Percentiles rank a stretch among this genome's conserved stretches.
These are phyloP conservation scores for Zalerion maritima DNA, from an alignment of 495 filamentous ascomycete genomes.

Conservation along the genomic window DNA sequence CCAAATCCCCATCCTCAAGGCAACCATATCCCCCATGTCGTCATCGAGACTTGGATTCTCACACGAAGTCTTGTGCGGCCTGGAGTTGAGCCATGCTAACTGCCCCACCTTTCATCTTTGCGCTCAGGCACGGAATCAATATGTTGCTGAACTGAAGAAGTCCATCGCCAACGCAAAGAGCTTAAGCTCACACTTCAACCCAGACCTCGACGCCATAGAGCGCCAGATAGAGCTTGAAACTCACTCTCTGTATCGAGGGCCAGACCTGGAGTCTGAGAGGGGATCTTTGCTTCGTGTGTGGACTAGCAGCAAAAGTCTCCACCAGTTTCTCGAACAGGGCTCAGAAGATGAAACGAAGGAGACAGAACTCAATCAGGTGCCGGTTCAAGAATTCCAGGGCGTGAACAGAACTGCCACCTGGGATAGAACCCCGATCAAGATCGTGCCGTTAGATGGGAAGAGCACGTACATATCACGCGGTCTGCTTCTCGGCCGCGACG, in stretches of 20 bases:
- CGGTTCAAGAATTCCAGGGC: slow-evolving; percentile 5
- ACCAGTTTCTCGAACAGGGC: slow-evolving; percentile 33
- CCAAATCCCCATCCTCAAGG: slow-evolving; percentile 21
- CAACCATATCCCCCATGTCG: slow-evolving; percentile 47
- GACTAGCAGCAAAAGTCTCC: slow-evolving; percentile 33
- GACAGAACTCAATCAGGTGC: slow-evolving; percentile 21
- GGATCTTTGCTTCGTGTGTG: slow-evolving; percentile 36
- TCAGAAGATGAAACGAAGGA: slow-evolving; percentile 27
- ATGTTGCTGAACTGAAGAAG: slow-evolving; percentile 32
- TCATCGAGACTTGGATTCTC: slow-evolving; percentile 41
- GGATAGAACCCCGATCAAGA: slow-evolving; percentile 4
- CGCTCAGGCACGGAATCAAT: slow-evolving; percentile 30
- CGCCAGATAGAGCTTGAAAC: too few species aligned
- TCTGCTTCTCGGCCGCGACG: slow-evolving; percentile 10
- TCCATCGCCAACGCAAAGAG: slow-evolving; percentile 29
- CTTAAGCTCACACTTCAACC: slow-evolving; percentile 20
- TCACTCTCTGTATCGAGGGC: slow-evolving; percentile 38
- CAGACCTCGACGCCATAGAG: slow-evolving; percentile 23
- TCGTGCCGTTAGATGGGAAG: slow-evolving; percentile 7
- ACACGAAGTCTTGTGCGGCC: slow-evolving; percentile 39
- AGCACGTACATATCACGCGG: slow-evolving; percentile 5
- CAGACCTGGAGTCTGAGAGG: slow-evolving; percentile 35
- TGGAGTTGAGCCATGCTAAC: slow-evolving; percentile 43
- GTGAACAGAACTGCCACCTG: slow-evolving; percentile 1
- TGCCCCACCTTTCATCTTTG: slow-evolving; percentile 43